A percentile compares a stretch with the other conserved stretches of the same genome.
These are phyloP conservation scores for Candida sp. DNA, from an alignment of 1,139 yeast species.

Conservation along the genomic window DNA sequence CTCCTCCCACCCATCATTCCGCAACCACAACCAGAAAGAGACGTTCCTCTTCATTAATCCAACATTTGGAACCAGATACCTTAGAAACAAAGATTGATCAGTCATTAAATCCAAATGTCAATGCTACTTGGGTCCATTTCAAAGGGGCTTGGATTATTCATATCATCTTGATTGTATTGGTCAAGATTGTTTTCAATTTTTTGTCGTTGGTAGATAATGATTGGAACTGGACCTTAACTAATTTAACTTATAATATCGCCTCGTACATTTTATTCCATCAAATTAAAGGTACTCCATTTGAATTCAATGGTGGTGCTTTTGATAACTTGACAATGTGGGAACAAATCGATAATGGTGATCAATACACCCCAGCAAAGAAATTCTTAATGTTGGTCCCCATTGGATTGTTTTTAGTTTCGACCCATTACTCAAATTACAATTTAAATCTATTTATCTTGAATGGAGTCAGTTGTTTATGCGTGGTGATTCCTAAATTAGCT, in stretches of 20 bases:
- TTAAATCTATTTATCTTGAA: conserved; percentile 75
- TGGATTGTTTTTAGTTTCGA: conserved; percentile 76
- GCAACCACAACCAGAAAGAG: conserved; percentile 32
- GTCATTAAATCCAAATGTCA: conserved; percentile 80
- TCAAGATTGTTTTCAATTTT: conserved; percentile 75
- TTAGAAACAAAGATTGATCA: conserved; percentile 93
- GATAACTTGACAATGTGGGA: conserved; percentile 99
- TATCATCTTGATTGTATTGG: conserved; percentile 70
- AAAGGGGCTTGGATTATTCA: conserved; percentile 97
- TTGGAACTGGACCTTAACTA: conserved; percentile 92
- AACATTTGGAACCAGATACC: conserved; percentile 90
- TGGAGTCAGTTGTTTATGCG: conserved; percentile 72
- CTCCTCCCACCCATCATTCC: conserved; percentile 23
- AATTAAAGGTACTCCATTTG: conserved; percentile 96
- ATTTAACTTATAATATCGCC: conserved; percentile 85
- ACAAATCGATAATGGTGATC: conserved; percentile 96
- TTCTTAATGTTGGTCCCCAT: conserved; percentile 90
- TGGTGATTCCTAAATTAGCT: conserved; percentile 90
- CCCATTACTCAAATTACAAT: conserved; percentile 89
- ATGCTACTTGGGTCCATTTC: conserved; percentile 94
- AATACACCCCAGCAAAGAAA: conserved; percentile 95
- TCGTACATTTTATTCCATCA: conserved; percentile 96
- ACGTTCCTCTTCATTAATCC: conserved; percentile 55
- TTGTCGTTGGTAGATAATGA: conserved; percentile 70
- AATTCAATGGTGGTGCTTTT: conserved; percentile 93